A percentile compares a stretch with the other conserved stretches of the same genome.
These are phyloP conservation scores for Abelmoschus esculentus DNA, from an alignment of 345 rosid genomes.

Conservation along the genomic window DNA sequence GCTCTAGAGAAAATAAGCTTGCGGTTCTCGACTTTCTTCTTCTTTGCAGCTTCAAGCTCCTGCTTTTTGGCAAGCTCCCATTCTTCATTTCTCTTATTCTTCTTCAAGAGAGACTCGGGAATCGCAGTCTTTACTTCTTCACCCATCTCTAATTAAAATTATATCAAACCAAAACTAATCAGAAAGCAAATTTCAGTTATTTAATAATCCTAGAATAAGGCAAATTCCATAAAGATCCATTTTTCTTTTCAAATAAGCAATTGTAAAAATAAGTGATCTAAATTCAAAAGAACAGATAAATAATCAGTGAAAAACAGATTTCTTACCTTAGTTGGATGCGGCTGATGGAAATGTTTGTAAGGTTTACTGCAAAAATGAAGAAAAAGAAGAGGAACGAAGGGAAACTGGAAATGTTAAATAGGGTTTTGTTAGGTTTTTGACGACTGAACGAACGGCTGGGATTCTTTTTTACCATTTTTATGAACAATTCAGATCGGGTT, in stretches of 20 bases:
- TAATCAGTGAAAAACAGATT: neutral
- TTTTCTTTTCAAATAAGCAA: too few species aligned
- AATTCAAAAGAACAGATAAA: neutral
- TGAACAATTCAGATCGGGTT: neutral
- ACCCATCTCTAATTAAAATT: conserved; percentile 17
- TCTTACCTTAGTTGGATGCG: neutral
- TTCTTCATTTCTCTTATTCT: conserved; percentile 43
- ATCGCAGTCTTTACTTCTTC: conserved; percentile 33
- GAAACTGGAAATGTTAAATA: neutral
- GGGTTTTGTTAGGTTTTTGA: neutral
- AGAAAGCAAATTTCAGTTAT: neutral
- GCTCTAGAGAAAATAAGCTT: conserved; percentile 54
- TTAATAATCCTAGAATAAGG: neutral
- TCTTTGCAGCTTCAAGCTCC: conserved; percentile 36
- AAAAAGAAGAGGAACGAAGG: neutral
- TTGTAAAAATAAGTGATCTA: too few species aligned
- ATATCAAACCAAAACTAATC: neutral
- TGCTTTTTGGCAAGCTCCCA: conserved; percentile 28
- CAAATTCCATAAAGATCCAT: neutral
- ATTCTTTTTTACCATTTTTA: neutral
- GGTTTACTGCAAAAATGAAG: neutral
- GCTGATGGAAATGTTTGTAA: neutral
- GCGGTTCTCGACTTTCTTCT: conserved; percentile 45
- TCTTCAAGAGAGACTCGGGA: conserved; percentile 73
- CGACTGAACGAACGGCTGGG: neutral